Evolutionary conservation across 768 basidiomycete species (phyloP).

Genomic region (Dioszegia hungarica): DNA sequence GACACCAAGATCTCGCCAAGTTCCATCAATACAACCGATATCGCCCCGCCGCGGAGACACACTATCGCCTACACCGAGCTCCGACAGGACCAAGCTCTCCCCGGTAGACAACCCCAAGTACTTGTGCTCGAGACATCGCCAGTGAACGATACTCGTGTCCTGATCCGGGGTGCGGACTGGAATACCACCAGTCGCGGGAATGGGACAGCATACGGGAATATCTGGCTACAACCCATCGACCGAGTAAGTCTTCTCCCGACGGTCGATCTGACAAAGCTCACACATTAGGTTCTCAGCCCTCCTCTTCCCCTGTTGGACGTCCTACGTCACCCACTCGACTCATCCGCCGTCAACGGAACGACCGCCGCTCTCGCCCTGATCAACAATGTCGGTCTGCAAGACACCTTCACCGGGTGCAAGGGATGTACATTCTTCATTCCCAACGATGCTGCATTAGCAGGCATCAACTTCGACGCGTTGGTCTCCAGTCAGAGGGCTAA

Average conservation of each 20-base stretch:
- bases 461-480: not conserved
- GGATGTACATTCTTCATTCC: conserved; percentile 36
- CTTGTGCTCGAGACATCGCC: conserved; percentile 25
- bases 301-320: not conserved
- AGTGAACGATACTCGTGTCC: conserved; percentile 1
- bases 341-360: conserved; percentile 5
- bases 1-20: conserved; percentile 5
- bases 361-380: conserved; percentile 3
- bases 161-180: conserved; percentile 30
- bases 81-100: conserved; percentile 10
- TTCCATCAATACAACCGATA: conserved; percentile 22
- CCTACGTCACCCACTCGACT: not conserved
- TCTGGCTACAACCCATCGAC: conserved; percentile 28
- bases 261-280: not conserved
- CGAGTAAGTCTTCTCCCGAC: conserved; percentile 7
- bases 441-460: conserved; percentile 15
- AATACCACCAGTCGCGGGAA: conserved; percentile 20
- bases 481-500: not conserved
- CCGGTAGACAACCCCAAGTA: conserved; percentile 28
- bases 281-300: not conserved
- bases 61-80: conserved; percentile 30
- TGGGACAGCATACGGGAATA: conserved; percentile 15
- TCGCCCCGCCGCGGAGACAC: conserved; percentile 23
- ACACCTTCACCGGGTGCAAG: conserved; percentile 12
- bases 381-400: conserved; percentile 3